Percentiles rank a stretch among this genome's conserved stretches.
Conservation (phyloP, 495 filamentous ascomycete genomes). For the Aspergillus biplanus region DNA sequence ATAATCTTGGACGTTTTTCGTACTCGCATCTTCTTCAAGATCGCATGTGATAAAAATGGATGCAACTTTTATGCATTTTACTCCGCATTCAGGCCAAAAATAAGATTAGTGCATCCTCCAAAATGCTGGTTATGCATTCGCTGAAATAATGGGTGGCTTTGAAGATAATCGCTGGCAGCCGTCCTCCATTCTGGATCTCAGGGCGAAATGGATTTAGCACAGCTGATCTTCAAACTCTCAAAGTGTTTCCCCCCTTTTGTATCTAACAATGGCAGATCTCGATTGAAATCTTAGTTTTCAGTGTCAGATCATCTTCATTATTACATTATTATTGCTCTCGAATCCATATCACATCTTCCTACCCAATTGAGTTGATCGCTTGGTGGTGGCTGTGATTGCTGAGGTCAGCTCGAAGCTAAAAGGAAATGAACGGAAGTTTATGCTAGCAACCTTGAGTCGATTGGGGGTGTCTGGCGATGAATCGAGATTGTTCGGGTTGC, state of each 20-base stretch:
- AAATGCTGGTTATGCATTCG: not conserved
- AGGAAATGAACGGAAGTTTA: not conserved
- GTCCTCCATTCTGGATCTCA: not conserved
- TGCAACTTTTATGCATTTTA: not conserved
- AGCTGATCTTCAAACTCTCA: no score
- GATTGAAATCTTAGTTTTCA: not conserved
- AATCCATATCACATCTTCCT: slow-evolving; percentile 1
- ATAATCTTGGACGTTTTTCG: not conserved
- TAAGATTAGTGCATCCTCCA: not conserved
- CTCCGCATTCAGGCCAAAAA: not conserved
- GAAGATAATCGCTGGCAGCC: not conserved
- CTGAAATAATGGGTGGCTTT: not conserved
- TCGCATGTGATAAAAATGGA: not conserved
- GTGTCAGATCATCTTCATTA: not conserved
- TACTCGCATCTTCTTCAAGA: not conserved
- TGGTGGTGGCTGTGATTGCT: not conserved
- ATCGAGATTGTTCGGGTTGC: not conserved
- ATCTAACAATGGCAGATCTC: not conserved
- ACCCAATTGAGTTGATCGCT: not conserved
- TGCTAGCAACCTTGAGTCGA: not conserved
- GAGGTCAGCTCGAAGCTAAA: not conserved
- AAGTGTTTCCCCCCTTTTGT: no score
- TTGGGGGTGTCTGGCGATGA: not conserved
- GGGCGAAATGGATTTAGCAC: no score
- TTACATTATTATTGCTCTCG: not conserved